Conservation (phyloP, 2,329 filamentous ascomycete species). For the Aureobasidium lini region DNA sequence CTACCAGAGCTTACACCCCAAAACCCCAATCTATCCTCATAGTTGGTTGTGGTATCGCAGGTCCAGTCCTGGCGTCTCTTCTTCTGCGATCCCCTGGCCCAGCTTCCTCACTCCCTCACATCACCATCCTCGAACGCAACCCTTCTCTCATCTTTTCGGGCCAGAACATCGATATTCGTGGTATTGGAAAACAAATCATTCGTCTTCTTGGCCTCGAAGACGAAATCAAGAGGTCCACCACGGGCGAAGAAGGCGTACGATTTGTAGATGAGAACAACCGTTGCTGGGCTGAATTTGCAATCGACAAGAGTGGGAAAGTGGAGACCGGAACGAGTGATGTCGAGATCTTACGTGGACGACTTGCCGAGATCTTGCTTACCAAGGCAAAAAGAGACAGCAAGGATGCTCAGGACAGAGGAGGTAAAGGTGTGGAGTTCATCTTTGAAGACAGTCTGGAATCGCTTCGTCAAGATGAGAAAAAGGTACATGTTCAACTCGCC, state of each 20-base stretch:
- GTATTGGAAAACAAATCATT: constrained; percentile 35
- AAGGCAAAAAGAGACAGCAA: constrained; percentile 19
- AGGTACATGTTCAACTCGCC: constrained; percentile 22
- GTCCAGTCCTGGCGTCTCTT: constrained; percentile 30
- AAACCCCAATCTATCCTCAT: constrained; percentile 26
- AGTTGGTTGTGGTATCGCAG: constrained; percentile 33
- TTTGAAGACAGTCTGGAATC: constrained; percentile 23
- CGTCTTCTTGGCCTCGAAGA: constrained; percentile 33
- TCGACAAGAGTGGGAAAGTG: constrained; percentile 21
- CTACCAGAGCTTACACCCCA: no score
- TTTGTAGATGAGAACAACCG: constrained; percentile 25
- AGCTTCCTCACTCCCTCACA: constrained; percentile 23
- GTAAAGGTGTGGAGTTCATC: constrained; percentile 23
- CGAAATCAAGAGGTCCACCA: constrained; percentile 29
- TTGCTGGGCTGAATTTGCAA: constrained; percentile 9
- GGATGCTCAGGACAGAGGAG: constrained; percentile 20
- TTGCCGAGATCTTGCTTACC: constrained; percentile 39
- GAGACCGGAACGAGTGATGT: constrained; percentile 36
- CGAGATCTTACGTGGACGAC: constrained; percentile 50
- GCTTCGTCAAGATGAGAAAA: constrained; percentile 20
- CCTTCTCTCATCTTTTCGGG: constrained; percentile 33
- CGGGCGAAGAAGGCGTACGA: constrained; percentile 34
- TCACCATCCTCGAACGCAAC: constrained; percentile 40
- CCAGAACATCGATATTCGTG: constrained; percentile 40
- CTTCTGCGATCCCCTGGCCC: constrained; percentile 21